Percentiles rank a stretch among this genome's conserved stretches.
Evolutionary conservation across 75 land plant species (phyloP).

Genomic region (Sequoia sempervirens): DNA sequence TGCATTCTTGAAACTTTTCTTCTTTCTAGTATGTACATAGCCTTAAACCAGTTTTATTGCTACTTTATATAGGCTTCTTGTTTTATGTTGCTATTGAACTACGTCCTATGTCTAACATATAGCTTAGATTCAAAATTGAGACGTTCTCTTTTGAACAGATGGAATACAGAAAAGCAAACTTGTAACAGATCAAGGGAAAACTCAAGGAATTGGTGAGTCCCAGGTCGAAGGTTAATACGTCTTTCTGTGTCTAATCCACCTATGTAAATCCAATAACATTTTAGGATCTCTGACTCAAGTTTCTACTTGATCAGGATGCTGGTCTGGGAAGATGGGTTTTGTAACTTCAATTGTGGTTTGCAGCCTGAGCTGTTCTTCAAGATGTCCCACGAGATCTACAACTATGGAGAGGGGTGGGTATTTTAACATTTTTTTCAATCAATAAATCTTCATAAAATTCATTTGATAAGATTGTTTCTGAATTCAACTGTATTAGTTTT

Average conservation of each 20-base stretch:
- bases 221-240: not conserved
- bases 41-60: too few species aligned
- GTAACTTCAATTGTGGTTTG: slow-evolving; percentile 62
- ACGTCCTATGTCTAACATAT: too few species aligned
- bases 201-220: slow-evolving; percentile 76
- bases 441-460: not conserved
- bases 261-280: not conserved
- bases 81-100: not conserved
- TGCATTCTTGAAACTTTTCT: too few species aligned
- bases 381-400: slow-evolving; percentile 94
- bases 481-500: too few species aligned
- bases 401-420: slow-evolving; percentile 87
- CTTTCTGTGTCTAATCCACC: not conserved
- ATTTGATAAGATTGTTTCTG: too few species aligned
- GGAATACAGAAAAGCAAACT: slow-evolving; percentile 72
- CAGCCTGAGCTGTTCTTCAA: slow-evolving; percentile 90
- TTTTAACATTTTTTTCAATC: not conserved
- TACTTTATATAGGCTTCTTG: too few species aligned
- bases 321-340: slow-evolving; percentile 93
- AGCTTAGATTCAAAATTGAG: not conserved
- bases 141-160: slow-evolving; percentile 33
- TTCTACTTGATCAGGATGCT: slow-evolving; percentile 53
- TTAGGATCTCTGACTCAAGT: not conserved
- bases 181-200: slow-evolving; percentile 86
- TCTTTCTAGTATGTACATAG: too few species aligned